These are phyloP conservation scores for Zea luxurians DNA, from an alignment of 176 grass and related monocot genomes.

Conservation along the genomic window DNA sequence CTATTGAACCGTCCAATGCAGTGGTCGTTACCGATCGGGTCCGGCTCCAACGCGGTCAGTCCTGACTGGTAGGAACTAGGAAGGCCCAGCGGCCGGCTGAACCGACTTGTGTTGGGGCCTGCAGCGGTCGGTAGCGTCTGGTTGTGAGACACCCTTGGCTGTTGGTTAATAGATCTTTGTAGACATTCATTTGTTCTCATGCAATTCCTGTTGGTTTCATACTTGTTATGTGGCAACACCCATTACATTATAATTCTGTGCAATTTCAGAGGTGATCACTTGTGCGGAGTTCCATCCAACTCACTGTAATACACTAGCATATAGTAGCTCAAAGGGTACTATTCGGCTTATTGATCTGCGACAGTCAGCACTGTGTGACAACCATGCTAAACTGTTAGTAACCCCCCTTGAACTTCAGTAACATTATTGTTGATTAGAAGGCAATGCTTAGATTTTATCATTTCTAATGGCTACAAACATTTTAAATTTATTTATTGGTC, in stretches of 20 bases:
- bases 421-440: slow-evolving; percentile 22
- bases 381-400: slow-evolving; percentile 92
- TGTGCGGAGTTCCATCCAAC: slow-evolving; percentile 94
- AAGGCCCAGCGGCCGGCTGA: too few relatives aligned
- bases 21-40: too few relatives aligned
- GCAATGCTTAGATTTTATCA: slow-evolving; percentile 24
- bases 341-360: slow-evolving; percentile 96
- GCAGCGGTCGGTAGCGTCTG: too few relatives aligned
- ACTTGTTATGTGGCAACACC: slow-evolving; percentile 25
- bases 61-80: too few relatives aligned
- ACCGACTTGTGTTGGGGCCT: too few relatives aligned
- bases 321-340: slow-evolving; percentile 98
- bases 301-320: slow-evolving; percentile 91
- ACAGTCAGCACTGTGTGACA: slow-evolving; percentile 95
- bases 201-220: slow-evolving; percentile 18
- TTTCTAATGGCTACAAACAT: slow-evolving; percentile 33
- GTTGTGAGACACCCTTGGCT: slow-evolving; percentile 22
- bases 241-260: slow-evolving; percentile 31
- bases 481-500: slow-evolving; percentile 12
- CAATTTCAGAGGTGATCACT: slow-evolving; percentile 96
- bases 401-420: slow-evolving; percentile 26
- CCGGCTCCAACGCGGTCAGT: too few relatives aligned
- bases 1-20: too few relatives aligned
- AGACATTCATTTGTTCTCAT: slow-evolving; percentile 11
- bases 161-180: slow-evolving; percentile 10